phyloP scores from a whole-genome alignment of 148 eudicot species.

The Diospyros lotus region DNA sequence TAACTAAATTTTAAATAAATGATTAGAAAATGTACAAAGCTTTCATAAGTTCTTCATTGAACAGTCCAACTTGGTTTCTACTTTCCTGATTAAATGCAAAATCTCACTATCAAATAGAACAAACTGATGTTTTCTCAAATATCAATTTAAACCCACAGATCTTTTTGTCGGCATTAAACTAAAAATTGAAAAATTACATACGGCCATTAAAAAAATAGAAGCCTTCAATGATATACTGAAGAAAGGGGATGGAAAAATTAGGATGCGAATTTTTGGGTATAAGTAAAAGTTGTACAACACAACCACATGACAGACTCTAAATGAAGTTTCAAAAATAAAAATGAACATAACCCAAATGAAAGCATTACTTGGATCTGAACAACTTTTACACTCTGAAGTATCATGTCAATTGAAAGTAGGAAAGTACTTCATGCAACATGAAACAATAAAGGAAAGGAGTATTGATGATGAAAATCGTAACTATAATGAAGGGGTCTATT shows the following conservation, averaged over 20 bases:
- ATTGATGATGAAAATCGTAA: no score
- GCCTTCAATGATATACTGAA: background rate
- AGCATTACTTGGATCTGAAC: background rate
- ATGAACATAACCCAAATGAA: background rate
- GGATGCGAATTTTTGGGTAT: background rate
- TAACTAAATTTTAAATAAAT: no score
- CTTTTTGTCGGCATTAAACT: background rate
- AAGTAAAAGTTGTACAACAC: background rate
- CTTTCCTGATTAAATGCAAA: no score
- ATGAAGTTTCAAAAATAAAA: no score
- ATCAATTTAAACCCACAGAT: background rate
- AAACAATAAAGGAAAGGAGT: no score
- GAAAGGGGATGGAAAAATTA: background rate
- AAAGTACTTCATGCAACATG: background rate
- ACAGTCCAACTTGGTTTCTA: no score
- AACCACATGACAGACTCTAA: background rate
- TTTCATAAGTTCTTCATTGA: no score
- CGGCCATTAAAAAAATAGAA: background rate
- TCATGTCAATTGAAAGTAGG: background rate
- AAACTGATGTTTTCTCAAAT: no score
- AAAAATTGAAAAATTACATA: no score
- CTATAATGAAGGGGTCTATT: no score
- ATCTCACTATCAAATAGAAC: no score
- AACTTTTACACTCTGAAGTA: background rate
- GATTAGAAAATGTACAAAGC: no score